Evolutionary conservation across 192 early-diverging fungal species (phyloP).

Genomic region (Entophlyctis luteolus): DNA sequence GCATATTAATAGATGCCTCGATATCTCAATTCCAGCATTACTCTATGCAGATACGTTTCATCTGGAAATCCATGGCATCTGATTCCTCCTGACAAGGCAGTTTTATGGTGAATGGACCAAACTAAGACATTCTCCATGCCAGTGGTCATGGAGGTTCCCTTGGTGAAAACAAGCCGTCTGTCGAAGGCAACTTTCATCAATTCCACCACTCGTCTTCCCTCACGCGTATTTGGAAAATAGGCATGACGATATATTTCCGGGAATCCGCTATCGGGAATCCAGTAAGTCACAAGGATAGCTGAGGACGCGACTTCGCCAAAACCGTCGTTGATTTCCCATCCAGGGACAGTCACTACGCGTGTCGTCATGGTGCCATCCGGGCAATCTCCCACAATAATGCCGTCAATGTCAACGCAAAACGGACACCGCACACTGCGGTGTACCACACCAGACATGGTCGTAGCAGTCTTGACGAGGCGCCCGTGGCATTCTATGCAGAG

Average conservation of each 20-base stretch:
- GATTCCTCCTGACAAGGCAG: not conserved
- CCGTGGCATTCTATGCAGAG: not conserved
- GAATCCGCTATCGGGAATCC: too few relatives aligned
- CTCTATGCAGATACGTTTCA: constrained; percentile 12
- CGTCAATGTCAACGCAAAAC: not conserved
- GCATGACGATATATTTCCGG: not conserved
- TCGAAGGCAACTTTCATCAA: constrained; percentile 7
- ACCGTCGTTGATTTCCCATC: too few relatives aligned
- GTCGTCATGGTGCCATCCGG: constrained; percentile 8
- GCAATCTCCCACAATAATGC: not conserved
- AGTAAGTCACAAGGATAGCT: not conserved
- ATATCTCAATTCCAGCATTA: constrained; percentile 3
- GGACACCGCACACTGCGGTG: constrained; percentile 6
- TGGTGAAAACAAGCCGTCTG: not conserved
- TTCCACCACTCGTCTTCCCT: not conserved
- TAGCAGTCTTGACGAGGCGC: not conserved
- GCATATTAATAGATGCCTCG: constrained; percentile 10
- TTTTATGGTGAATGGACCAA: constrained; percentile 17
- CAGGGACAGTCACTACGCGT: not conserved
- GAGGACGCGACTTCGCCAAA: not conserved
- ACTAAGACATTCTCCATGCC: not conserved
- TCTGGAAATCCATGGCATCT: constrained; percentile 12
- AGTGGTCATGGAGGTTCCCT: constrained; percentile 1
- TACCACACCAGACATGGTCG: not conserved
- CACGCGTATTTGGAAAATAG: constrained; percentile 1